phyloP scores from a whole-genome alignment of 2,329 filamentous ascomycete species.

The Domatiomyces globalis region DNA sequence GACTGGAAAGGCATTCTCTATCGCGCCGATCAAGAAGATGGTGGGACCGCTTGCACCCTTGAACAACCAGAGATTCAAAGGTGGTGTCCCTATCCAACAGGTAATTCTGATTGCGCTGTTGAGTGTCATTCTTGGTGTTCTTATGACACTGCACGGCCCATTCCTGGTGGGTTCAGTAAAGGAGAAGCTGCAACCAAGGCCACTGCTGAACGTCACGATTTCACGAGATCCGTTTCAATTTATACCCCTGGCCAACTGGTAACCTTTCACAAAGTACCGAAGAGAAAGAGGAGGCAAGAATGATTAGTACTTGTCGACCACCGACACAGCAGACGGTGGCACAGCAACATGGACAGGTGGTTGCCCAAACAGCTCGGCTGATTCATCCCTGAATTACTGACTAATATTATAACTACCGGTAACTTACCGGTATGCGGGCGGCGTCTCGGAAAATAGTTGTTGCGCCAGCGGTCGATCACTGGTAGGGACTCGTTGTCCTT shows the following conservation, averaged over 20 bases:
- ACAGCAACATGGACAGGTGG: not conserved
- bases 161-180: not conserved
- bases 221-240: not conserved
- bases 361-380: too few relatives aligned
- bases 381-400: too few relatives aligned
- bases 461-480: not conserved
- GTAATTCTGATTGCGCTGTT: slow-evolving; percentile 10
- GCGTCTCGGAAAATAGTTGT: not conserved
- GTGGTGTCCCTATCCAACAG: slow-evolving; percentile 5
- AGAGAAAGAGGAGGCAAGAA: not conserved
- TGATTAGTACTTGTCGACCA: not conserved
- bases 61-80: not conserved
- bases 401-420: too few relatives aligned
- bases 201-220: not conserved
- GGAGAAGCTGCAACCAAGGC: not conserved
- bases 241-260: not conserved
- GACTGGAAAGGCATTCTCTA: slow-evolving; percentile 8
- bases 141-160: not conserved
- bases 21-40: slow-evolving; percentile 18
- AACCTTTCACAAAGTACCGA: not conserved
- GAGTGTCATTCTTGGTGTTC: slow-evolving; percentile 2
- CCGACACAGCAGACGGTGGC: not conserved
- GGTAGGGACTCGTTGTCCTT: not conserved
- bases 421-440: too few relatives aligned
- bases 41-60: slow-evolving; percentile 12